These are phyloP conservation scores for Leishmania amazonensis DNA, from an alignment of 208 protist species.

Conservation along the genomic window DNA sequence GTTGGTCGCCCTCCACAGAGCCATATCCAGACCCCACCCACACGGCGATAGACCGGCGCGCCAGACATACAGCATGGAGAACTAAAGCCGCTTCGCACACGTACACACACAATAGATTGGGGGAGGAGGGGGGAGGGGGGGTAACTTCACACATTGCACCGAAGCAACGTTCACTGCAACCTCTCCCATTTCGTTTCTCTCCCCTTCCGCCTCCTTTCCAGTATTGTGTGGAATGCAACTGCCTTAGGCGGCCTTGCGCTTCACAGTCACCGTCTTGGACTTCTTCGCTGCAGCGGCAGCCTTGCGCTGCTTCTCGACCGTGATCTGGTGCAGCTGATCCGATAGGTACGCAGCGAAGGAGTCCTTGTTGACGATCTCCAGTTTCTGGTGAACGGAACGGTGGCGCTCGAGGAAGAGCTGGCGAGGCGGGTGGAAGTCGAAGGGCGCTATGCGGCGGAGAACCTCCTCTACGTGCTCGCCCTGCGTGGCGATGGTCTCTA, in stretches of 20 bases:
- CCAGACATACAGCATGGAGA: not conserved
- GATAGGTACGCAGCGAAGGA: constrained; percentile 86
- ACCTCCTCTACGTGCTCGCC: constrained; percentile 72
- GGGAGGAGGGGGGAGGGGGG: not conserved
- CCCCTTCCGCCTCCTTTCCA: not conserved
- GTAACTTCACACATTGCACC: not conserved
- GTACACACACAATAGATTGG: not conserved
- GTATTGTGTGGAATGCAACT: not conserved
- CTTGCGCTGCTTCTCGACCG: constrained; percentile 44
- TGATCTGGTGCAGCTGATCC: constrained; percentile 58
- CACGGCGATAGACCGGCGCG: not conserved
- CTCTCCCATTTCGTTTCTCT: not conserved
- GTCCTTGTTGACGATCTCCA: constrained; percentile 83
- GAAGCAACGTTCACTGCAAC: not conserved
- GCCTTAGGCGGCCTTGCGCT: constrained; percentile 12
- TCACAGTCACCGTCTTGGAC: constrained; percentile 2
- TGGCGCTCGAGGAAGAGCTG: constrained; percentile 89
- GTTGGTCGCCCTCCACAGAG: not conserved
- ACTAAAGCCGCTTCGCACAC: too few species aligned
- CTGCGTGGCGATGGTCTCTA: constrained; percentile 66
- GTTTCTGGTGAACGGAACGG: constrained; percentile 79
- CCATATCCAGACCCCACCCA: not conserved
- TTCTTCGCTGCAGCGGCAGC: constrained; percentile 14
- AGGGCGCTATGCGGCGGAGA: constrained; percentile 76
- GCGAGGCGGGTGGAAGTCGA: constrained; percentile 90